Evolutionary conservation across 2,329 filamentous ascomycete genomes (phyloP), one percentile per base, ranked within the genome.

Genomic region (Aspergillus awamori): DNA sequence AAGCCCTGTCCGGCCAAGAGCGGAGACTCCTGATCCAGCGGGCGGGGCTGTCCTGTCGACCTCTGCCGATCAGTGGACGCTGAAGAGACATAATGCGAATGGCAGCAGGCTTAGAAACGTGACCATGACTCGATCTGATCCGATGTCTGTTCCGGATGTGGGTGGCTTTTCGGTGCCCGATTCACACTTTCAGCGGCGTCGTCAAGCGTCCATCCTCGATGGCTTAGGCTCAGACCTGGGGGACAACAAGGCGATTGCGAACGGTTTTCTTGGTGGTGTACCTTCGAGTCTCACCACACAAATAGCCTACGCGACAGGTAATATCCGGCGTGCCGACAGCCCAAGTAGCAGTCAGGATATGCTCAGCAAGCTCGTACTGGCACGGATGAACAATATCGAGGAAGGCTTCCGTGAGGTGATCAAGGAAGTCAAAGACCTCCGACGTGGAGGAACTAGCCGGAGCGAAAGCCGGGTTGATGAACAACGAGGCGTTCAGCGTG

Each of bases 311-410:
- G 89, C 88, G 0, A 85, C 87, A 53, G 87, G 88, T 13, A 86
- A 85, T 20, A 76, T 87, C 57, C 84, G 84, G 48, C 74, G 68
- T 77, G 74, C 30, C 54, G 73, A 63, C 55, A 72, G 73, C 26
- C 76, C 77, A 11, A 79, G 79, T 26, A 80, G 81, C 81, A 82
- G 86, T 74, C 89, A 91, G 70, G 86, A 90, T 43, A 90, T 93
- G 84, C 88, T 90, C 71, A 85, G 89, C 67, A 86, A 92, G 59
- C 84, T 97, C 49, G 90, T 97, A 77, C 81, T 97, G 49, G 92
- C 92, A 8, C 84, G 92, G 36, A 97, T 97, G 92, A 95, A 95
- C 74, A 94, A 90, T 7, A 83, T 98, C 2, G 93, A 98, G 74
- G 92, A 96, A 76, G 90, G 93, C 13, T 94, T 98, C 74, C 85